Conservation (phyloP, 805 yeast species). For the Kuraishia hungarica region DNA sequence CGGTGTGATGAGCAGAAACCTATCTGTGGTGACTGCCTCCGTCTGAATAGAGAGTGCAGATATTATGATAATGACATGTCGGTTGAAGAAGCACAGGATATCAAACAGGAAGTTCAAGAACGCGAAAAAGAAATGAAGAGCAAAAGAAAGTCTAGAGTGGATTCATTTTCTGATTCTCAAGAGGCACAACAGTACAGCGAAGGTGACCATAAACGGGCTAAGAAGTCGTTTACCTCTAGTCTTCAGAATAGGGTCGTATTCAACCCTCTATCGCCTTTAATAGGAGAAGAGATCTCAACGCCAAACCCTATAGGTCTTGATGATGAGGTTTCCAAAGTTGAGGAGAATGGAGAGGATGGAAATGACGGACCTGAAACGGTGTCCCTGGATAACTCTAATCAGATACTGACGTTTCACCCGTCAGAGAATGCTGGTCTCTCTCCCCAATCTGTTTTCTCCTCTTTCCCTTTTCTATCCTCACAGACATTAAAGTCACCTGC, state of each 20-base stretch:
- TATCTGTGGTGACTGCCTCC: conserved; percentile 37
- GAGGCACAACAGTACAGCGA: not conserved
- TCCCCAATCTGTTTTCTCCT: not conserved
- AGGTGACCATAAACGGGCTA: not conserved
- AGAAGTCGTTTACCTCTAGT: not conserved
- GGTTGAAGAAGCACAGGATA: conserved; percentile 23
- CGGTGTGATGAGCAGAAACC: conserved; percentile 46
- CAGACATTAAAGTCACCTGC: not conserved
- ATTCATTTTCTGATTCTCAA: not conserved
- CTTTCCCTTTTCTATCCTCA: not conserved
- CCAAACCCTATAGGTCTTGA: not conserved
- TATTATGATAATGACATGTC: conserved; percentile 40
- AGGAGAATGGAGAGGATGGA: not conserved
- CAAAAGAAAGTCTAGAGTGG: not conserved
- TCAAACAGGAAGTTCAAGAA: conserved; percentile 27
- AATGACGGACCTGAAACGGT: not conserved
- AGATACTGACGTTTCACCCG: not conserved
- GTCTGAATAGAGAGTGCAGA: conserved; percentile 37
- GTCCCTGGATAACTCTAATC: not conserved
- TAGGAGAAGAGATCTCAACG: not conserved
- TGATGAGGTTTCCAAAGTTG: not conserved
- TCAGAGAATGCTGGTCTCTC: not conserved
- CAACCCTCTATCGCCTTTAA: conserved; percentile 18
- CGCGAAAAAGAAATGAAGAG: conserved; percentile 33
- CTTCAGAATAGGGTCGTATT: conserved; percentile 13